Conservation (phyloP, 139 green algal species). For the Chlamydomonas urium region DNA sequence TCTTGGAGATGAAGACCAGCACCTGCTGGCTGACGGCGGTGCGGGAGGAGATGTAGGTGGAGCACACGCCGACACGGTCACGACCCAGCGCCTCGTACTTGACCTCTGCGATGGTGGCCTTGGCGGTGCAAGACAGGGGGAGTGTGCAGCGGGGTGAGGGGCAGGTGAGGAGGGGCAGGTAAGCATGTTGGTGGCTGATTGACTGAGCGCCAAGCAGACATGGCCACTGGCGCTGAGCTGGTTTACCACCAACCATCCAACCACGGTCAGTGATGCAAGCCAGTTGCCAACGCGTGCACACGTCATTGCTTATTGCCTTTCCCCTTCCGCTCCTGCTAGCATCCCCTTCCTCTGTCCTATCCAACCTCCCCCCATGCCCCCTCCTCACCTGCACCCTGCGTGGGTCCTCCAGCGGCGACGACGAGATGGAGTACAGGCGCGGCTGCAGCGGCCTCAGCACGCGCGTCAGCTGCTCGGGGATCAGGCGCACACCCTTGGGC, state of each 20-base stretch:
- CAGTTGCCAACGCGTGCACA: no score
- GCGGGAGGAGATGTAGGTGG: slow-evolving; percentile 62
- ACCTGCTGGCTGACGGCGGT: slow-evolving; percentile 25
- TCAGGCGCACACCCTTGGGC: not conserved
- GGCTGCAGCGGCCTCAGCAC: slow-evolving; percentile 75
- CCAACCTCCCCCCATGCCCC: no score
- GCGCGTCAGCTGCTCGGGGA: slow-evolving; percentile 29
- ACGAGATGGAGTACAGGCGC: slow-evolving; percentile 86
- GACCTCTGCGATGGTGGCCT: slow-evolving; percentile 47
- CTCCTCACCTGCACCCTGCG: slow-evolving; percentile 32
- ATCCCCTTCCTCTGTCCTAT: no score
- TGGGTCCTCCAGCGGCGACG: slow-evolving; percentile 30
- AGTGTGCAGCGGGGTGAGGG: no score
- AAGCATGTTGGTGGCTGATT: no score
- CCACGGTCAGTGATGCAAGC: no score
- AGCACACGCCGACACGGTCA: slow-evolving; percentile 67
- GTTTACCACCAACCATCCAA: no score
- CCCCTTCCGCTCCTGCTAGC: no score
- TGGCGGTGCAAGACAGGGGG: not conserved
- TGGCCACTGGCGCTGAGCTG: no score
- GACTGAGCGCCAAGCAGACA: no score
- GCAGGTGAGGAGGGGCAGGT: no score
- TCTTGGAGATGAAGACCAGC: slow-evolving; percentile 30
- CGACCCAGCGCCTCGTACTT: slow-evolving; percentile 55
- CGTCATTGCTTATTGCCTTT: no score